phyloP scores from a whole-genome alignment of 2,329 filamentous ascomycete genomes.

The Cordyceps cicadae region DNA sequence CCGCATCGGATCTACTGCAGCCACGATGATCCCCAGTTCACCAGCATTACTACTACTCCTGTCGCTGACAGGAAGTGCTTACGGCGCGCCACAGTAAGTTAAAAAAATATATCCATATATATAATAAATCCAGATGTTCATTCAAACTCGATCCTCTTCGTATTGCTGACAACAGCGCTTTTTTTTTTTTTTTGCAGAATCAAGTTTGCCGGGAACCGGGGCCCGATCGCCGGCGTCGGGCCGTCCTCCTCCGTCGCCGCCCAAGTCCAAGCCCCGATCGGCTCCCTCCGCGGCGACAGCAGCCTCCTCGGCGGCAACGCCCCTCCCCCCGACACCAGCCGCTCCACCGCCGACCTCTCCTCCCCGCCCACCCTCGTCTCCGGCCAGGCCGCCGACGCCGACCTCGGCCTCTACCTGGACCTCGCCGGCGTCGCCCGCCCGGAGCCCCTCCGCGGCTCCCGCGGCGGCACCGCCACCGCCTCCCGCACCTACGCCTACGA shows the following conservation, averaged over 20 bases:
- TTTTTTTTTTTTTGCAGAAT: slow-evolving; percentile 25
- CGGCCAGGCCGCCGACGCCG: slow-evolving; percentile 41
- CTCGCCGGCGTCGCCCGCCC: slow-evolving; percentile 43
- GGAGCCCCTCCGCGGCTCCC: slow-evolving; percentile 45
- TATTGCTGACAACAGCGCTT: too few relatives aligned
- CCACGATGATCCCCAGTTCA: slow-evolving; percentile 5
- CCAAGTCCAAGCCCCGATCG: slow-evolving; percentile 27
- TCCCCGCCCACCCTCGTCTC: slow-evolving; percentile 34
- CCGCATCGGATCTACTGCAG: not conserved
- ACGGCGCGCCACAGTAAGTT: slow-evolving; percentile 6
- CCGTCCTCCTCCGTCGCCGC: slow-evolving; percentile 25
- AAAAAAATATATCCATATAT: too few relatives aligned
- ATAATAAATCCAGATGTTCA: too few relatives aligned
- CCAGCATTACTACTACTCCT: slow-evolving; percentile 3
- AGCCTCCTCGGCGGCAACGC: slow-evolving; percentile 33
- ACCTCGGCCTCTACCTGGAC: slow-evolving; percentile 40
- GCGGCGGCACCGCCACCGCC: slow-evolving; percentile 43
- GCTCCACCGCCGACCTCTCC: slow-evolving; percentile 30
- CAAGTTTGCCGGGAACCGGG: slow-evolving; percentile 34
- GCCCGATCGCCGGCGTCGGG: slow-evolving; percentile 32
- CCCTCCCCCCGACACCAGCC: slow-evolving; percentile 25
- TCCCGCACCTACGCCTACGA: slow-evolving; percentile 43
- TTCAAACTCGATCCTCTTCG: too few relatives aligned
- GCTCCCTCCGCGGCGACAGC: slow-evolving; percentile 32
- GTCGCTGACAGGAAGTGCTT: slow-evolving; percentile 1